Evolutionary conservation across 345 rosid species (phyloP), one percentile per base, ranked within the genome.

Genomic region (Carallia pectinifolia): DNA sequence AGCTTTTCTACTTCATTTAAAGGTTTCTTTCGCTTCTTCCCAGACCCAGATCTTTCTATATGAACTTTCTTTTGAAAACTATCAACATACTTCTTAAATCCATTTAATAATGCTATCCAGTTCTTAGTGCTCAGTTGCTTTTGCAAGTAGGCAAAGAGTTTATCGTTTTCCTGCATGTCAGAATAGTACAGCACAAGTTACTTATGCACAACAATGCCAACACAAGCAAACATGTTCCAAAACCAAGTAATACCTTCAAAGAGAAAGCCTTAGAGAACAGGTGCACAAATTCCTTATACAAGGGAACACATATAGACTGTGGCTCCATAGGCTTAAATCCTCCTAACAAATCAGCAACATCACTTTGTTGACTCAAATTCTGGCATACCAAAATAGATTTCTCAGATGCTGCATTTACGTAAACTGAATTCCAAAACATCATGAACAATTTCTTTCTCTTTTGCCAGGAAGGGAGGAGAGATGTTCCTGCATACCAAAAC

Each of bases 291-390:
- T 91, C 97, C 74, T 87, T 86, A 67, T 83, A 94, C 48, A 94
- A 66, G 70, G 86, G 87, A 81, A 77, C 73, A 78, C 91, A 94
- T 59, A 85, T 84, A 73, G 79, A 85, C 64, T 76, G 83, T 69
- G 95, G 83, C 71, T 92, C 91, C 77, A 86, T 68, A 70, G 98
- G 98, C 92, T 89, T 94, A 84, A 90, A 94, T 36, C 98, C 98
- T 71, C 98, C 98, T 76, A 94, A 81, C 53, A 94, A 81, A 82
- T 94, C 97, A 73, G 97, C 90, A 76, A 89, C 81, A 74, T 94
- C 98, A 74, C 97, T 94, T 77, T 91, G 98, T 79, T 94, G 98
- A 83, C 98, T 94, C 83, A 94, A 83, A 76, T 94, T 94, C 98
- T 94, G 90, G 59, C 71, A 64, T 27, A 59, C 69, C 69, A 71